Evolutionary conservation across 2,329 filamentous ascomycete species (phyloP).

Genomic region (Fusarium ramigenum): DNA sequence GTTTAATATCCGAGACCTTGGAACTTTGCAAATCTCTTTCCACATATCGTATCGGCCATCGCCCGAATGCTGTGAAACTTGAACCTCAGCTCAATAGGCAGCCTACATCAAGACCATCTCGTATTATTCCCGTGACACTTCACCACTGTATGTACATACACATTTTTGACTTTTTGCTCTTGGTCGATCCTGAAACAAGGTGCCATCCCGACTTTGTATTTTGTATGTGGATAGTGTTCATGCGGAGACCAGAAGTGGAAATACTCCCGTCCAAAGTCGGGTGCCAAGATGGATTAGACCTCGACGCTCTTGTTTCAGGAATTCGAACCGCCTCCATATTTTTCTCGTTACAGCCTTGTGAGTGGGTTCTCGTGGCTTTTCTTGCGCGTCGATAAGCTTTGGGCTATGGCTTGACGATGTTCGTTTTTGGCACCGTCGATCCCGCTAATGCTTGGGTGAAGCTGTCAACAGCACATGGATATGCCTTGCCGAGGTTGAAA

Average conservation of each 20-base stretch:
- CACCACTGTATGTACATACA: background rate
- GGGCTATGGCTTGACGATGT: background rate
- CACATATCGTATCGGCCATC: conserved; percentile 29
- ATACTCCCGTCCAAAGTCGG: conserved; percentile 7
- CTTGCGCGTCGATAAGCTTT: conserved; percentile 2
- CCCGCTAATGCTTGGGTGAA: background rate
- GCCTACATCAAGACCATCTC: conserved; percentile 9
- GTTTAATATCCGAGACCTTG: conserved; percentile 2
- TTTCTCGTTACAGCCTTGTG: conserved; percentile 28
- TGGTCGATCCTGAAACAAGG: conserved; percentile 16
- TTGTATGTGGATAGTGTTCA: conserved; percentile 12
- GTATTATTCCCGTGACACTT: conserved; percentile 9
- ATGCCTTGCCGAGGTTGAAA: background rate
- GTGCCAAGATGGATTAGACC: conserved; percentile 13
- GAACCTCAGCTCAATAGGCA: conserved; percentile 5
- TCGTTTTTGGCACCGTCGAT: background rate
- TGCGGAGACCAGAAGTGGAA: conserved; percentile 22
- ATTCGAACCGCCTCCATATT: conserved; percentile 15
- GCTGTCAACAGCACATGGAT: background rate
- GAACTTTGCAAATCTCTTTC: background rate
- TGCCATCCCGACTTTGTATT: conserved; percentile 27
- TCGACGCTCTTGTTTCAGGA: conserved; percentile 15
- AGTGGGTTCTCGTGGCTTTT: conserved; percentile 13
- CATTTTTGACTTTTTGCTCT: background rate
- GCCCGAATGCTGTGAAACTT: conserved; percentile 31